A percentile compares a stretch with the other conserved stretches of the same genome.
Evolutionary conservation across 768 basidiomycete species (phyloP).

Genomic region (Termitomyces sp.): DNA sequence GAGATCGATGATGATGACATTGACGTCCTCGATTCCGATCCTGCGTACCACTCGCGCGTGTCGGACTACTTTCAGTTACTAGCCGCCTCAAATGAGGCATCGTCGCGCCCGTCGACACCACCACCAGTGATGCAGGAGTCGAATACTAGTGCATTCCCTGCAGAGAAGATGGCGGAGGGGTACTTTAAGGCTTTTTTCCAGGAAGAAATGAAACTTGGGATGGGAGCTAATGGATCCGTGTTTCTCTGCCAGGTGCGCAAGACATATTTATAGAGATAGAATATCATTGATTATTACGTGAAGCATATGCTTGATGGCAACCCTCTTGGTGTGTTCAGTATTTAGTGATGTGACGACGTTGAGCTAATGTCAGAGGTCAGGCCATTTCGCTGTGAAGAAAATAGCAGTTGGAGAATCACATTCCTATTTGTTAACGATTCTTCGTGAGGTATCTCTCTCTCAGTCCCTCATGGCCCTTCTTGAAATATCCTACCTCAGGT

Average conservation of each 20-base stretch:
- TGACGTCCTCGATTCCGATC: constrained; percentile 31
- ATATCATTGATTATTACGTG: background rate
- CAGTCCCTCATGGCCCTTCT: background rate
- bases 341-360: background rate
- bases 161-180: constrained; percentile 80
- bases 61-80: constrained; percentile 81
- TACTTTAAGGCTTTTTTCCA: constrained; percentile 93
- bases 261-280: background rate
- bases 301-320: constrained; percentile 64
- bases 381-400: constrained; percentile 93
- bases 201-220: constrained; percentile 84
- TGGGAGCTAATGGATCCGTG: constrained; percentile 93
- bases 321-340: constrained; percentile 52
- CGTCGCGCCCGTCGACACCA: constrained; percentile 49
- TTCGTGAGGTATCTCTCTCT: constrained; percentile 56
- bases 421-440: constrained; percentile 74
- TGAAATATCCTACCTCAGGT: constrained; percentile 39
- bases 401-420: constrained; percentile 92
- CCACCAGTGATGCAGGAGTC: constrained; percentile 21
- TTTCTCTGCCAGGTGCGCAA: constrained; percentile 74
- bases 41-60: constrained; percentile 47
- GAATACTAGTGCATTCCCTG: constrained; percentile 44
- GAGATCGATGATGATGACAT: constrained; percentile 21
- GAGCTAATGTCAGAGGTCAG: constrained; percentile 24
- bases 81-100: constrained; percentile 63